These are phyloP conservation scores for Aureobasidium lini DNA, from an alignment of 2,329 filamentous ascomycete genomes.

Conservation along the genomic window DNA sequence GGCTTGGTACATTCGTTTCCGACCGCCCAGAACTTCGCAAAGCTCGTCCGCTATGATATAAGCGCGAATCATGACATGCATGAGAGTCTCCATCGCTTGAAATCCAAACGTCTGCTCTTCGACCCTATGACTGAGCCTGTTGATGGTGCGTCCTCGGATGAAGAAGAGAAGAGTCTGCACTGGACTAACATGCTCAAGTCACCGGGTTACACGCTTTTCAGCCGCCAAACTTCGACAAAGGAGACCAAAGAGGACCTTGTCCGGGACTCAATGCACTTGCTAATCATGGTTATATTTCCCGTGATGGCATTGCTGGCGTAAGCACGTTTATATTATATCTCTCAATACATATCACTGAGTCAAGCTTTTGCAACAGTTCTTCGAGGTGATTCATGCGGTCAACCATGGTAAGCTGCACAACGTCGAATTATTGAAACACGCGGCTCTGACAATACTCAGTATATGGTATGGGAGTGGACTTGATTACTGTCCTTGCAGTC, in stretches of 20 bases:
- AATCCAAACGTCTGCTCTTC: slow-evolving; percentile 1
- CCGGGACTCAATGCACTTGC: slow-evolving; percentile 22
- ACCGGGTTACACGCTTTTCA: slow-evolving; percentile 23
- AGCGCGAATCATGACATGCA: background rate
- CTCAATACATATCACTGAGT: no score
- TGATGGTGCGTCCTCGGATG: background rate
- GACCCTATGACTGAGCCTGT: slow-evolving; percentile 7
- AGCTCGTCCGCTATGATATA: background rate
- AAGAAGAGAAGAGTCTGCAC: background rate
- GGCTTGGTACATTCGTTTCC: background rate
- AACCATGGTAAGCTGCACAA: background rate
- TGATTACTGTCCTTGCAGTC: slow-evolving; percentile 23
- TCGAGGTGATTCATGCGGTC: slow-evolving; percentile 1
- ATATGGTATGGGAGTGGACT: slow-evolving; percentile 25
- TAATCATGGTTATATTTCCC: slow-evolving; percentile 22
- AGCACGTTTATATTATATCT: no score
- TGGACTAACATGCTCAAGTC: slow-evolving; percentile 18
- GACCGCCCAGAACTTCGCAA: background rate
- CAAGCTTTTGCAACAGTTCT: background rate
- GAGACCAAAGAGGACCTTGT: slow-evolving; percentile 22
- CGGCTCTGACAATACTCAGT: slow-evolving; percentile 14
- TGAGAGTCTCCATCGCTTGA: background rate
- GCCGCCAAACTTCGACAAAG: slow-evolving; percentile 19
- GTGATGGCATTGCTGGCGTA: slow-evolving; percentile 15
- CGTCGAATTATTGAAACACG: background rate